Conservation (phyloP, 805 yeast genomes). For the Suhomyces emberorum region DNA sequence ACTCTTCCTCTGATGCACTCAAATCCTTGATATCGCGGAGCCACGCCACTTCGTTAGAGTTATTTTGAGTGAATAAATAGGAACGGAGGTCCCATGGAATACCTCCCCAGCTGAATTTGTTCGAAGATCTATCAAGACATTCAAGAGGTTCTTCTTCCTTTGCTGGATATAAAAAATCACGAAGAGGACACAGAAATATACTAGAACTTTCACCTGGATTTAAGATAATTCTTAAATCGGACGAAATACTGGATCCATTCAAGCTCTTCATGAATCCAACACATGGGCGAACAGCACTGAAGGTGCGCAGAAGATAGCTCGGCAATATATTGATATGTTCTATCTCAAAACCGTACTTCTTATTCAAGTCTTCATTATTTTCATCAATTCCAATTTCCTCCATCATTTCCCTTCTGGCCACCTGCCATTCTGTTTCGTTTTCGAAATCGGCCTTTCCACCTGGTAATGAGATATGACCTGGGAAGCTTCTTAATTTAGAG, state of each 20-base stretch:
- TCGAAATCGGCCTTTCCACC: conserved; percentile 86
- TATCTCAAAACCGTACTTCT: conserved; percentile 51
- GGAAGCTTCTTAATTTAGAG: conserved; percentile 62
- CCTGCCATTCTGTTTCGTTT: conserved; percentile 63
- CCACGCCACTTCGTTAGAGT: conserved; percentile 60
- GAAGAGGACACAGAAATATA: conserved; percentile 66
- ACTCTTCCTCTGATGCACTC: conserved; percentile 54
- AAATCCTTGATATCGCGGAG: conserved; percentile 53
- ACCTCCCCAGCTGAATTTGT: conserved; percentile 64
- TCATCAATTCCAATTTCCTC: conserved; percentile 81
- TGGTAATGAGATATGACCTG: conserved; percentile 90
- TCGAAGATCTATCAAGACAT: conserved; percentile 29
- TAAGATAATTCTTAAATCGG: conserved; percentile 32
- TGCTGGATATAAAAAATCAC: conserved; percentile 46
- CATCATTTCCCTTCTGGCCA: conserved; percentile 77
- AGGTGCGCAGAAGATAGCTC: conserved; percentile 75
- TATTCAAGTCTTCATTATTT: conserved; percentile 41
- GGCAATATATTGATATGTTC: conserved; percentile 68
- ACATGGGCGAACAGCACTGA: conserved; percentile 80
- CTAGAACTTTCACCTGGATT: conserved; percentile 79
- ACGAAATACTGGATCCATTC: conserved; percentile 22
- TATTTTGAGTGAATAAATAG: conserved; percentile 55
- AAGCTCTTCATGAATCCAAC: conserved; percentile 52
- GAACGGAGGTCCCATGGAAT: conserved; percentile 64
- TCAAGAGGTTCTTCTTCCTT: conserved; percentile 19